Base-by-base conservation (phyloP, 2,329 filamentous ascomycete genomes). In the Aspergillus texensis region DNA sequence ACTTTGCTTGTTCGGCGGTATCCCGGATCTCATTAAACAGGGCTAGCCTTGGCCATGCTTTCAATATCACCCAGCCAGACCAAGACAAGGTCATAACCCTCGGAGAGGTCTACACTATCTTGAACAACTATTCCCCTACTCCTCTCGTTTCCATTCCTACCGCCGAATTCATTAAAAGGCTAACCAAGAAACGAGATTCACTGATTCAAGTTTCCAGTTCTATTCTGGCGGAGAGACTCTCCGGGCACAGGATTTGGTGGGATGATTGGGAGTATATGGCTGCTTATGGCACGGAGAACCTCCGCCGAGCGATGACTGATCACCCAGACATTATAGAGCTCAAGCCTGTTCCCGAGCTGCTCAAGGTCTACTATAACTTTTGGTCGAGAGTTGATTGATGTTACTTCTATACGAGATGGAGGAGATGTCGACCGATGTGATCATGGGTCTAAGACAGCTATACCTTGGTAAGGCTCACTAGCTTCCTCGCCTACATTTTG, bases 1-100 rank as follows among this genome's bases (percentile, higher is more conserved):
- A 70, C 28, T 70, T 63, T 46, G 62, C 65, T 9, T 64, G 48
- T 24, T 59, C 58, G 0, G 63, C 65, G 2, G 63, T 67, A 5
- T 28, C 68, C n/a, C 64, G 58, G 4, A 67, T 71, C 24, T 64
- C 67, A 0, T 6, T 41, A 6, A 52, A 16, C 5, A 41, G 41
- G 6, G n/a, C 24, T 2, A 67, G 60, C 21, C 39, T 64, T 4
- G 66, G 70, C 4, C 68, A 68, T 34, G 68, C 64, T 8, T 70
- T 63, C 53, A 66, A 71, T 24, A 32, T 70, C 3, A 52, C 69
- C 3, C 66, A 63, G 28, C 63, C 65, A 9, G 60, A 58, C 12
- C 57, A 63, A 39, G 58, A 57, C 11, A 30, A 63, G 24, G 24
- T 32, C 10, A 26, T 60, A 10, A 60, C 57, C 2, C 16, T 63